Evolutionary conservation across 2,329 filamentous ascomycete genomes (phyloP), one percentile per base, ranked within the genome.

Genomic region (Aspergillus tanneri): DNA sequence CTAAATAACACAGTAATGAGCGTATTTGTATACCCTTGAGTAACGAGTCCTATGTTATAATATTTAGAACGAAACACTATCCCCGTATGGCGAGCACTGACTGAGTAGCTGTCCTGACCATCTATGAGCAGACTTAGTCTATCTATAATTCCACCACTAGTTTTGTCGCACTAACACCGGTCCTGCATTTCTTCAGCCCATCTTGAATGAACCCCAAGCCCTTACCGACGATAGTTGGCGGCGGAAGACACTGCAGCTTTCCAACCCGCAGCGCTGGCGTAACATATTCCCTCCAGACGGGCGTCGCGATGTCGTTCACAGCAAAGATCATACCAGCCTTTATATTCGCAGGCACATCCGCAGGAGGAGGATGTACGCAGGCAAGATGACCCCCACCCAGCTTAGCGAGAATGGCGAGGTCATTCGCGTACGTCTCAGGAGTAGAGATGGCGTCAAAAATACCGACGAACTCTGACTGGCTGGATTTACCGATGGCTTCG

Each of bases 141-240:
- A 23, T 19, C 38, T 45, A 54, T 38, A 54, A 30, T 8, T 43
- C 30, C 25, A 54, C 48, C 3, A 72, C 69, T 9, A 74, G 54
- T 56, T 74, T 74, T 50, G 57, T 60, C 8, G 68, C 71, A 49
- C 62, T 67, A 8, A 74, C 70, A 19, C 71, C 72, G 37, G 58
- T 60, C 55, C 64, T 69, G 46, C 63, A 60, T 52, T 56, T 65
- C 46, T 71, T 65, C 9, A 72, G 47, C 7, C 62, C 72, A 8
- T 61, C 59, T 37, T 72, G 65, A 21, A 73, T 59, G 12, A 53
- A 60, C 30, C 67, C 62, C 23, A 74, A 45, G 10, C 72, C 72
- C 49, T 68, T 66, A 1, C 69, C 69, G 16, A 73, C 57, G 2
- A 74, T 59, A 27, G 67, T 38, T 5, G 71, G 61, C 43, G 65